A percentile compares a stretch with the other conserved stretches of the same genome.
Conservation (phyloP, 805 yeast species). For the Starmerella roubikii region DNA sequence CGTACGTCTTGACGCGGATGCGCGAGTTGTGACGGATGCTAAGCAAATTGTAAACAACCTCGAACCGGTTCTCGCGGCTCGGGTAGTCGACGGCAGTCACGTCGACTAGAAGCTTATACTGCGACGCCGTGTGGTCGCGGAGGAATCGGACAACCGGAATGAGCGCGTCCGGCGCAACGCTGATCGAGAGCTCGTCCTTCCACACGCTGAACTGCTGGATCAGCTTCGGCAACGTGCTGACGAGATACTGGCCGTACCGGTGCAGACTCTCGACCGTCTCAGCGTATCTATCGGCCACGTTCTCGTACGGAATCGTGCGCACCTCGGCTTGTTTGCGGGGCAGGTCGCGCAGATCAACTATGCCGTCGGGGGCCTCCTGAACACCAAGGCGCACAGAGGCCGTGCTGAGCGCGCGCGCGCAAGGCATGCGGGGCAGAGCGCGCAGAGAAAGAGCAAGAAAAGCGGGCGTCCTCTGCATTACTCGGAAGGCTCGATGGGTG, state of each 20-base stretch:
- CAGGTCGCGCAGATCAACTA: constrained; percentile 19
- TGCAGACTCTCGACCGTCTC: constrained; percentile 59
- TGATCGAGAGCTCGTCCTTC: constrained; percentile 75
- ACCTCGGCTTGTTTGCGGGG: constrained; percentile 26
- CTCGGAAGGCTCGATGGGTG: neutral
- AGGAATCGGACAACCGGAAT: constrained; percentile 58
- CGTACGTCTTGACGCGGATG: constrained; percentile 78
- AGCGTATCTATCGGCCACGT: constrained; percentile 65
- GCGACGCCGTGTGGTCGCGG: constrained; percentile 66
- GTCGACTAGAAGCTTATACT: constrained; percentile 65
- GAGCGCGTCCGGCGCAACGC: constrained; percentile 62
- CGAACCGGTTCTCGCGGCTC: constrained; percentile 68
- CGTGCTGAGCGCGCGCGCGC: constrained; percentile 3
- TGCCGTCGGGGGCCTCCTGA: constrained; percentile 26
- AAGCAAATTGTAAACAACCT: constrained; percentile 70
- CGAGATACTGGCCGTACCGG: constrained; percentile 66
- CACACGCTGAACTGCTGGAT: constrained; percentile 76
- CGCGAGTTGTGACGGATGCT: constrained; percentile 75
- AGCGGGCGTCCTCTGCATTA: constrained; percentile 10
- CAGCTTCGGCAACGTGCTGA: constrained; percentile 66
- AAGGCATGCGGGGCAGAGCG: constrained; percentile 4
- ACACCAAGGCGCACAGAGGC: constrained; percentile 5
- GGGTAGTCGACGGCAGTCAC: constrained; percentile 83
- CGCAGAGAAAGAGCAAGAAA: constrained; percentile 7
- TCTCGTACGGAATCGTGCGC: constrained; percentile 26